These are phyloP conservation scores for Colletotrichum magnum DNA, from an alignment of 2,329 filamentous ascomycete genomes.

Conservation along the genomic window DNA sequence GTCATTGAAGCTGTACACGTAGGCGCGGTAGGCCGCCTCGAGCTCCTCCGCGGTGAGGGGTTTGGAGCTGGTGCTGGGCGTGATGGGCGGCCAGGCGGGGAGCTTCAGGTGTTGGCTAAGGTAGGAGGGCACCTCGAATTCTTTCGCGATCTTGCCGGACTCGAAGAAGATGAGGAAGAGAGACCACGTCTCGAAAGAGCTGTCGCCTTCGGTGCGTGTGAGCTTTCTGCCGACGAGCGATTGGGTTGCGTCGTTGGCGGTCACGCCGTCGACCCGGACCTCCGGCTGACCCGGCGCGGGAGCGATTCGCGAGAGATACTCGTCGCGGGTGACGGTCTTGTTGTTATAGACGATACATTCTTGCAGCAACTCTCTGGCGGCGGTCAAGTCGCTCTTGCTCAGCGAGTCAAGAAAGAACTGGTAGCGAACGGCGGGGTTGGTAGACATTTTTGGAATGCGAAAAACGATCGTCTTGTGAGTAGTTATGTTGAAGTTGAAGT, in stretches of 20 bases:
- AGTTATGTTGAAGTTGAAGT: too few relatives aligned
- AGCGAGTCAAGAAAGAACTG: neutral
- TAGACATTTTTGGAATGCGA: neutral
- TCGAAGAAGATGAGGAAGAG: slow-evolving; percentile 11
- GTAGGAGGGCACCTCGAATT: neutral
- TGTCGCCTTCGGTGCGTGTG: neutral
- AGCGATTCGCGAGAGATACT: neutral
- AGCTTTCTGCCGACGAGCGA: neutral
- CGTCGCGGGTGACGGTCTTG: neutral
- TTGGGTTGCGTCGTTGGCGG: slow-evolving; percentile 6
- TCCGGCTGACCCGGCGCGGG: neutral
- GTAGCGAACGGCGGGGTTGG: neutral
- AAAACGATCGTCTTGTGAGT: too few relatives aligned
- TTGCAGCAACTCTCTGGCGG: neutral
- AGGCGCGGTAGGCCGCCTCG: neutral
- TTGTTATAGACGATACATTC: neutral
- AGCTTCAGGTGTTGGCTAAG: neutral
- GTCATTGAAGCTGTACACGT: slow-evolving; percentile 16
- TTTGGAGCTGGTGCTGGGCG: neutral
- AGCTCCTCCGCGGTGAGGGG: neutral
- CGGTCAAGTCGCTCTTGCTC: neutral
- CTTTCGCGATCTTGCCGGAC: slow-evolving; percentile 3
- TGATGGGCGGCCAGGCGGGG: neutral
- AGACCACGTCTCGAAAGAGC: neutral
- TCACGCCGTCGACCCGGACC: neutral